Percentiles rank a stretch among this genome's conserved stretches.
phyloP scores from a whole-genome alignment of 1,284 basidiomycete genomes.

The Vanrija sp. region DNA sequence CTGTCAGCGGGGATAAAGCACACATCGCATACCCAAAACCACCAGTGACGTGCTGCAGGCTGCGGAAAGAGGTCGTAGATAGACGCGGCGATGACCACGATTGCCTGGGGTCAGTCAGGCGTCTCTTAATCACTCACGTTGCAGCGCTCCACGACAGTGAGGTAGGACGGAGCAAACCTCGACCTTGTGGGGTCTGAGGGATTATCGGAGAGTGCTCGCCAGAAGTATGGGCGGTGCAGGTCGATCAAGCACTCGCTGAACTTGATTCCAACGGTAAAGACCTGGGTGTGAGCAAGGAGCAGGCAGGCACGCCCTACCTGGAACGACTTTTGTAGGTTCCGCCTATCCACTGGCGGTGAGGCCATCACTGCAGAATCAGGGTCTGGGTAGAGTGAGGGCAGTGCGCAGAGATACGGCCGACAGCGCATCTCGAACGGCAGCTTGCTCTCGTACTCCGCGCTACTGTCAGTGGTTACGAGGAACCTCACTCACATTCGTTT shows the following conservation, averaged over 20 bases:
- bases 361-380: not conserved
- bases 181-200: constrained; percentile 9
- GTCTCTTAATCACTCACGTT: constrained; percentile 6
- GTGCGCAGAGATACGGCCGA: constrained; percentile 2
- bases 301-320: not conserved
- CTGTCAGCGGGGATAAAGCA: not conserved
- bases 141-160: constrained; percentile 16
- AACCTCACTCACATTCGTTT: constrained; percentile 6
- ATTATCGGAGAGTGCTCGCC: constrained; percentile 10
- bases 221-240: constrained; percentile 16
- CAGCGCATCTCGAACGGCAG: constrained; percentile 10
- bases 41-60: constrained; percentile 3
- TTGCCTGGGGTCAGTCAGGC: constrained; percentile 5
- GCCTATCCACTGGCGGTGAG: constrained; percentile 2
- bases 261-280: constrained; percentile 14
- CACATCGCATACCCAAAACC: not conserved
- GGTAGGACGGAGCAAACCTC: constrained; percentile 10
- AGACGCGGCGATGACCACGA: constrained; percentile 8
- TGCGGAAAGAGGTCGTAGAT: constrained; percentile 8
- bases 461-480: not conserved
- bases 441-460: constrained; percentile 5
- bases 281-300: not conserved
- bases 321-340: constrained; percentile 10
- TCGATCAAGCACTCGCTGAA: constrained; percentile 9
- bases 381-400: constrained; percentile 7